These are phyloP conservation scores for Colletotrichum coccodes DNA, from an alignment of 2,329 filamentous ascomycete genomes.

Conservation along the genomic window DNA sequence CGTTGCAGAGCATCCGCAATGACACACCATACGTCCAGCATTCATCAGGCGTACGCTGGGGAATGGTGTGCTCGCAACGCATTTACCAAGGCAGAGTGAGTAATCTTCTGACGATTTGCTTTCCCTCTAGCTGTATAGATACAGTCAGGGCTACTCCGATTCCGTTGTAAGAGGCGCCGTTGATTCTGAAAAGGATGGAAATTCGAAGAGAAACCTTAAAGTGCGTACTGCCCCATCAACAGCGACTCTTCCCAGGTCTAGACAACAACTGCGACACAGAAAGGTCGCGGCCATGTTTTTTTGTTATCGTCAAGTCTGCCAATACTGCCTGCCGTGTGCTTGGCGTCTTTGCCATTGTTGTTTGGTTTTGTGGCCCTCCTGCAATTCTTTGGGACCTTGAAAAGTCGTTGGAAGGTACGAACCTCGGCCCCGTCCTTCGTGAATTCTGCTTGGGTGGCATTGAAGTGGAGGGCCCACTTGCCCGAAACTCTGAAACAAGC, in stretches of 20 bases:
- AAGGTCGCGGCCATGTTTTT: not conserved
- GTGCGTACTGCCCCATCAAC: not conserved
- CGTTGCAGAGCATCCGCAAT: not conserved
- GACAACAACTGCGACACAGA: not conserved
- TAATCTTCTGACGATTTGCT: not conserved
- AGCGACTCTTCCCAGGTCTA: not conserved
- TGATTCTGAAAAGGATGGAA: not conserved
- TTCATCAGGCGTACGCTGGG: no score
- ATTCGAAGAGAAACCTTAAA: not conserved
- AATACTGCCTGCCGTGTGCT: not conserved
- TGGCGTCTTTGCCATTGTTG: not conserved
- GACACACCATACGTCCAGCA: no score
- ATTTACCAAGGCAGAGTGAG: not conserved
- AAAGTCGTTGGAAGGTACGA: not conserved
- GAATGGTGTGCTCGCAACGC: no score
- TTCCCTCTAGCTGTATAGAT: not conserved
- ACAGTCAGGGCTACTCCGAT: not conserved
- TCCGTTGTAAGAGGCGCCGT: not conserved
- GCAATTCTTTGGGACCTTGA: not conserved
- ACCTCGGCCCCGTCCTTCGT: not conserved
- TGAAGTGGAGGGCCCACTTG: not conserved
- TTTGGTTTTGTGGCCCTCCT: no score
- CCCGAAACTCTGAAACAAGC: conserved; percentile 29
- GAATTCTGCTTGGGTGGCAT: not conserved
- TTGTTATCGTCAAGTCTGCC: not conserved